Evolutionary conservation across 306 rosid genomes (phyloP), one percentile per base, ranked within the genome.

Genomic region (Quercus suber): DNA sequence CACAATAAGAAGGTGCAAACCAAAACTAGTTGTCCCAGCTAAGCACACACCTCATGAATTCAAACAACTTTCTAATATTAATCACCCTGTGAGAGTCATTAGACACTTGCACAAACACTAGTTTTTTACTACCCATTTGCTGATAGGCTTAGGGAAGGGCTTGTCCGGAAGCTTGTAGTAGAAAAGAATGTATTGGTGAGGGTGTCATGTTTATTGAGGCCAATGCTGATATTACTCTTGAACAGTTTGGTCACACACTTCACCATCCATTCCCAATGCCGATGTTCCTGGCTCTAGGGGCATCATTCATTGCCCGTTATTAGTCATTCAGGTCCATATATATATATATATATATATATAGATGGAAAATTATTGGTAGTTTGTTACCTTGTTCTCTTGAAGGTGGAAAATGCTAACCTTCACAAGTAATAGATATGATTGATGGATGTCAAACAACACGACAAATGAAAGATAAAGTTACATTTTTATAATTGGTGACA

Each of bases 61-160:
- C 14, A 76, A 79, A 41, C 79, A 59, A 25, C 86, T 82, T 11
- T 86, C 86, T 11, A 82, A 86, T 25, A 76, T 86, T 55, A 82
- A 86, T 27, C 84, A 82, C 68, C 84, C 82, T 8, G 84, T 65
- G 9, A 31, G 51, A 35, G 84, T 85, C 35, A 82, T 85, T 13
- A 56, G 73, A 15, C 86, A n/a, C 18, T 82, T 56, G 69, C 82
- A 13, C 27, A 79, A 10, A 12, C 88, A 7, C 77, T 79, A 0
- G 84, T 85, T 63, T 79, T 71, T 31, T 85, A 85, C 74, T 85
- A 82, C 43, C 86, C 88, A 5, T 82, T 85, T 6, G 88, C 84
- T 0, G 88, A 84, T 2, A 76, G 89, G 81, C 74, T 85, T 2
- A 25, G 84, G 33, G 89, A 82, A 73, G 82, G 77, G 11, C 73